A percentile compares a stretch with the other conserved stretches of the same genome.
Conservation (phyloP, 2,329 filamentous ascomycete genomes). For the Cryphonectria japonica region DNA sequence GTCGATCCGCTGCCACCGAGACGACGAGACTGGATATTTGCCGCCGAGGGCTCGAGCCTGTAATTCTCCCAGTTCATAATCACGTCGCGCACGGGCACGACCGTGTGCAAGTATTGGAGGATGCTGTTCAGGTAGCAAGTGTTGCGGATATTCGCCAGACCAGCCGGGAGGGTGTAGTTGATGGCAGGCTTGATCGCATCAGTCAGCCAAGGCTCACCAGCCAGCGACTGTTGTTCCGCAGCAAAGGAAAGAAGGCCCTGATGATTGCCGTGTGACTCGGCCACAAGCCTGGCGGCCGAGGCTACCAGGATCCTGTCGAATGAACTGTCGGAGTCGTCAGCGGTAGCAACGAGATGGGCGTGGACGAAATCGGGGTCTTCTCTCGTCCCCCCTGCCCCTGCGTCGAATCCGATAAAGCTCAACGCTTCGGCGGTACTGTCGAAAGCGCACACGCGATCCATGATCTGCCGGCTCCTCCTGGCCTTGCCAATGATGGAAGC, state of each 20-base stretch:
- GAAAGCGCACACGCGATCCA: constrained; percentile 30
- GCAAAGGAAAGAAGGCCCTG: constrained; percentile 17
- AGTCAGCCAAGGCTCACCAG: constrained; percentile 17
- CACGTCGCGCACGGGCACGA: constrained; percentile 79
- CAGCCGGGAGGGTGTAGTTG: constrained; percentile 71
- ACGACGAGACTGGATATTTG: constrained; percentile 66
- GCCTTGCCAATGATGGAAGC: constrained; percentile 37
- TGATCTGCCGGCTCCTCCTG: constrained; percentile 31
- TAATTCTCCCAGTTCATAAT: constrained; percentile 76
- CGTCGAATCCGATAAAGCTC: constrained; percentile 29
- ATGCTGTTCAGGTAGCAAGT: constrained; percentile 98
- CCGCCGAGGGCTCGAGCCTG: constrained; percentile 68
- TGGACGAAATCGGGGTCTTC: constrained; percentile 18
- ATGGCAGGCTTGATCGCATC: constrained; percentile 31
- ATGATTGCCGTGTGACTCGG: constrained; percentile 16
- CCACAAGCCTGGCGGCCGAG: constrained; percentile 18
- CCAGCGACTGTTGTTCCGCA: constrained; percentile 12
- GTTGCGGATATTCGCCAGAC: constrained; percentile 91
- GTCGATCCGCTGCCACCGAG: constrained; percentile 70
- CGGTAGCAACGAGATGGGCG: constrained; percentile 17
- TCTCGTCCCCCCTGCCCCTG: neutral
- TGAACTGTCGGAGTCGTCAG: constrained; percentile 16
- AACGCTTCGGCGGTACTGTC: constrained; percentile 32
- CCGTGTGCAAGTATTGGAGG: constrained; percentile 91
- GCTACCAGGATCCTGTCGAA: constrained; percentile 25